Conservation (phyloP, 371 early-diverging fungal species). For the Mortierella sp. region DNA sequence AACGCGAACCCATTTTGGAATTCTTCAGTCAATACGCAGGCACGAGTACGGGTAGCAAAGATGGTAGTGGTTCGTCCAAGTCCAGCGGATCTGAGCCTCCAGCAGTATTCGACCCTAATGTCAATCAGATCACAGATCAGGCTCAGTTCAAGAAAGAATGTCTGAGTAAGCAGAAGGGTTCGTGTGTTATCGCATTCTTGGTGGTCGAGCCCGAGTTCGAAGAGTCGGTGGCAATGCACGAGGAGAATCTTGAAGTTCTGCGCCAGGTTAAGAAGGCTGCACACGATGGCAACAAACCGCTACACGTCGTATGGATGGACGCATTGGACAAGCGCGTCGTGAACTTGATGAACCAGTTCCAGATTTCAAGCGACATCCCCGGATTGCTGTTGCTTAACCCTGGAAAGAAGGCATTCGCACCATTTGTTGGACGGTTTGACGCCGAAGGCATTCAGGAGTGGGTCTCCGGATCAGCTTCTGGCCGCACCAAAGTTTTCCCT, state of each 20-base stretch:
- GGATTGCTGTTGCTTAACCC: conserved; percentile 73
- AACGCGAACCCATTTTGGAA: conserved; percentile 63
- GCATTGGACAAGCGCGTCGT: conserved; percentile 60
- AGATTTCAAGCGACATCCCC: conserved; percentile 77
- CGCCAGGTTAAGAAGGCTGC: conserved; percentile 58
- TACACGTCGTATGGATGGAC: conserved; percentile 76
- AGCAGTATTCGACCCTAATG: conserved; percentile 58
- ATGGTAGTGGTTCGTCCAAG: conserved; percentile 31
- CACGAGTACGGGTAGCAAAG: conserved; percentile 43
- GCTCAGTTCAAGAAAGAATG: conserved; percentile 62
- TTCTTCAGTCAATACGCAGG: conserved; percentile 69
- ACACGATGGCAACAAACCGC: conserved; percentile 48
- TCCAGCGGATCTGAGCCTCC: conserved; percentile 34
- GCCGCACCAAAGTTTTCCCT: conserved; percentile 56
- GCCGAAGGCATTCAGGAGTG: conserved; percentile 65
- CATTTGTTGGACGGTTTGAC: conserved; percentile 79
- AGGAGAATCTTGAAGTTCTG: conserved; percentile 62
- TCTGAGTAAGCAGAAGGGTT: conserved; percentile 54
- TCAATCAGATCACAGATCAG: conserved; percentile 60
- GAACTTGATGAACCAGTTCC: conserved; percentile 68
- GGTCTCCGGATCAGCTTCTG: conserved; percentile 58
- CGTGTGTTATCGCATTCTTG: conserved; percentile 73
- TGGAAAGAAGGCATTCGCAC: conserved; percentile 70
- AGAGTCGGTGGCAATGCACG: conserved; percentile 65
- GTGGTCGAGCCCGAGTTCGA: conserved; percentile 69